A percentile compares a stretch with the other conserved stretches of the same genome.
Conservation (phyloP, 805 yeast species). For the Starmerella potacharoeniae region DNA sequence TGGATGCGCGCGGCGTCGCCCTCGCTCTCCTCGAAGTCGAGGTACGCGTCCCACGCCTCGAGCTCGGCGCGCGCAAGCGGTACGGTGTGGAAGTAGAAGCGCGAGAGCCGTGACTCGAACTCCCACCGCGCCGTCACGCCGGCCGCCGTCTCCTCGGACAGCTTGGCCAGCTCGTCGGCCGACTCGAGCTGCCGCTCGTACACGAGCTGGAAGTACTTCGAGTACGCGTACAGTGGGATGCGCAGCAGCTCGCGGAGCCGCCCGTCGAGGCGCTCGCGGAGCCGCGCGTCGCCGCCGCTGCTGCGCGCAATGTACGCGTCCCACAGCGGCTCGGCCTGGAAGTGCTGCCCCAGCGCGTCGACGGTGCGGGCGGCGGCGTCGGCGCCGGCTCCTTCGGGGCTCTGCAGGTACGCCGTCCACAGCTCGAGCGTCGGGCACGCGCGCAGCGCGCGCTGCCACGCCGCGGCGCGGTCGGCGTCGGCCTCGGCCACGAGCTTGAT, state of each 20-base stretch:
- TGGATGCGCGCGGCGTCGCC: slow-evolving; percentile 28
- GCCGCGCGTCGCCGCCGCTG: slow-evolving; percentile 20
- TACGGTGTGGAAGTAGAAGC: slow-evolving; percentile 45
- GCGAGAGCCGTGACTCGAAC: slow-evolving; percentile 55
- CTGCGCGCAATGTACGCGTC: slow-evolving; percentile 47
- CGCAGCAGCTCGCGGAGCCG: slow-evolving; percentile 26
- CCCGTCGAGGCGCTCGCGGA: slow-evolving; percentile 29
- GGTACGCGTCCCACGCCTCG: slow-evolving; percentile 51
- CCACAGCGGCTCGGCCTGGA: slow-evolving; percentile 73
- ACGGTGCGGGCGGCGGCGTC: slow-evolving; percentile 39
- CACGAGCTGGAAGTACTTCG: slow-evolving; percentile 51
- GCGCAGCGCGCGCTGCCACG: slow-evolving; percentile 17
- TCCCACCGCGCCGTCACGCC: slow-evolving; percentile 58
- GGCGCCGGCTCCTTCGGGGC: slow-evolving; percentile 26
- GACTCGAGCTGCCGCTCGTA: slow-evolving; percentile 3
- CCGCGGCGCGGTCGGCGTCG: slow-evolving; percentile 13
- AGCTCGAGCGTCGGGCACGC: slow-evolving; percentile 29
- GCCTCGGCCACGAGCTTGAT: slow-evolving; percentile 25
- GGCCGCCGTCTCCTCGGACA: slow-evolving; percentile 36
- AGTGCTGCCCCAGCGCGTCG: slow-evolving; percentile 51
- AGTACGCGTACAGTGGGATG: slow-evolving; percentile 78
- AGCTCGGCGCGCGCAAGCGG: slow-evolving; percentile 38
- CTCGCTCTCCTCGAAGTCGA: slow-evolving; percentile 41
- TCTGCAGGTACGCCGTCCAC: slow-evolving; percentile 27
- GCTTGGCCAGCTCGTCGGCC: slow-evolving; percentile 4